Evolutionary conservation across 2,329 filamentous ascomycete genomes (phyloP).

Genomic region (Sclerotinia glacialis): DNA sequence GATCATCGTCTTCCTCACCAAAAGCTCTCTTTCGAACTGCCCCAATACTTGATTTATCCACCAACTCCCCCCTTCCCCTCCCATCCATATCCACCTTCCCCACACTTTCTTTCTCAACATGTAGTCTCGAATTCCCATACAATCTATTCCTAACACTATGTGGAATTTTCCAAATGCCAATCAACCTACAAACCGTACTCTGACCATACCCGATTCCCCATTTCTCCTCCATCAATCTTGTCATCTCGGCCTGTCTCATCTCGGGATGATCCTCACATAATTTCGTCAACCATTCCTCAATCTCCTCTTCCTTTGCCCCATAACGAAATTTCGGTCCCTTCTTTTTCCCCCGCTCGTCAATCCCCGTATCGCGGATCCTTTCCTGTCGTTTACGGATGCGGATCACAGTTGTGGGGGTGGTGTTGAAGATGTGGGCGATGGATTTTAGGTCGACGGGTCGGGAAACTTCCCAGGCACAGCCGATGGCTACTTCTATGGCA

Average conservation of each 20-base stretch:
- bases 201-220: neutral
- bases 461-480: slow-evolving; percentile 4
- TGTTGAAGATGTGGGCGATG: slow-evolving; percentile 27
- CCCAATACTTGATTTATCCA: slow-evolving; percentile 13
- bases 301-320: slow-evolving; percentile 18
- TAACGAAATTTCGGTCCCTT: slow-evolving; percentile 25
- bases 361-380: slow-evolving; percentile 22
- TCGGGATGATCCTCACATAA: slow-evolving; percentile 23
- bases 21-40: slow-evolving; percentile 15
- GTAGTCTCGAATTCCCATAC: neutral
- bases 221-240: neutral
- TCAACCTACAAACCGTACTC: neutral
- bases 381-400: slow-evolving; percentile 25
- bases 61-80: neutral
- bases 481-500: slow-evolving; percentile 26
- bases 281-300: slow-evolving; percentile 18
- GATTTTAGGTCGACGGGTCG: neutral
- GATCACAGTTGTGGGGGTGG: slow-evolving; percentile 24
- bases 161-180: neutral
- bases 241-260: slow-evolving; percentile 22
- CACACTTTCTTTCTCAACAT: neutral
- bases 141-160: neutral
- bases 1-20: slow-evolving; percentile 18
- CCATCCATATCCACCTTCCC: neutral
- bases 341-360: slow-evolving; percentile 26